A percentile compares a stretch with the other conserved stretches of the same genome.
Conservation (phyloP, 352 stramenopile species). For the Phytophthora sp. region DNA sequence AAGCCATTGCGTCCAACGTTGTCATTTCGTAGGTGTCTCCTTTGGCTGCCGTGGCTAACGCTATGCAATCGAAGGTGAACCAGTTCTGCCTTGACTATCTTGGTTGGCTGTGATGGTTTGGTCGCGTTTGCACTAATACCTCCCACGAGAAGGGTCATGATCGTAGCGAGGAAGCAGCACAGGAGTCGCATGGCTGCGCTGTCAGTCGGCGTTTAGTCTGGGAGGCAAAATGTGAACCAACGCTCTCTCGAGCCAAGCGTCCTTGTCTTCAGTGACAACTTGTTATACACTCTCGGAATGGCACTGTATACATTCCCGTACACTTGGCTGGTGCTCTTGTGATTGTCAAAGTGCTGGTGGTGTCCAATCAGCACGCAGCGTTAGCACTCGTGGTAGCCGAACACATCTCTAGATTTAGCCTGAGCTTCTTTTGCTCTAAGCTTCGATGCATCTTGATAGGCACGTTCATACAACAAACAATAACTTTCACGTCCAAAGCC, state of each 20-base stretch:
- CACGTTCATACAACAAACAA: no score
- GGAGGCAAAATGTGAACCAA: no score
- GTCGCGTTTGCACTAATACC: background rate
- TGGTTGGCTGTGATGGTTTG: no score
- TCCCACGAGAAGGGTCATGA: background rate
- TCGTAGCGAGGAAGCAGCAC: background rate
- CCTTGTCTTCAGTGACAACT: no score
- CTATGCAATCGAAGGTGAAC: no score
- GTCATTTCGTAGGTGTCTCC: slow-evolving; percentile 2
- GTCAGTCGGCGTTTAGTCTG: no score
- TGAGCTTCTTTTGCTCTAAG: background rate
- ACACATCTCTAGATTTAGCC: slow-evolving; percentile 9
- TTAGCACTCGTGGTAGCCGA: background rate
- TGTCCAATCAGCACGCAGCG: slow-evolving; percentile 5
- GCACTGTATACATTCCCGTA: no score
- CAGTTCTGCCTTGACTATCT: no score
- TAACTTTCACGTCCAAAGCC: no score
- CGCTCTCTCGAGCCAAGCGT: no score
- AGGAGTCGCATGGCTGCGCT: background rate
- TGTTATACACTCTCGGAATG: no score
- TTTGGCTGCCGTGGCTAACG: background rate
- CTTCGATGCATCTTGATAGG: background rate
- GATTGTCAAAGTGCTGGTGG: background rate
- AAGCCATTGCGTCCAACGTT: background rate
- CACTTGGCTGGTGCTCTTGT: background rate